Conservation (phyloP, 768 basidiomycete species). For the Botryobasidium botryosum region DNA sequence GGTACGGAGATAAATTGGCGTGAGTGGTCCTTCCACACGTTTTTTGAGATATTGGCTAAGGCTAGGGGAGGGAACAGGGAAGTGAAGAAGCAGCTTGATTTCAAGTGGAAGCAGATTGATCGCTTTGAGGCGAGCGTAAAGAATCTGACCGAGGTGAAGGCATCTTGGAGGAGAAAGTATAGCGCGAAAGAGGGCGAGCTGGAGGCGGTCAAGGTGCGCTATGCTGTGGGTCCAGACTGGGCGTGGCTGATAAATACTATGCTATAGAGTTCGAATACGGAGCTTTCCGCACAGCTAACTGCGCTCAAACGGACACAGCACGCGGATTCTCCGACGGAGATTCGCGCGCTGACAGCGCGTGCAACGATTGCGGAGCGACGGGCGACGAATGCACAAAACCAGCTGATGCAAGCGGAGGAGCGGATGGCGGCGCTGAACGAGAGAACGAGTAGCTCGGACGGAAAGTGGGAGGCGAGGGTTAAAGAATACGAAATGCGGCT, state of each 20-base stretch:
- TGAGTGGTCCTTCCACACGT: conserved; percentile 14
- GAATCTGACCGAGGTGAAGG: conserved; percentile 62
- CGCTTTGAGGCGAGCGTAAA: conserved; percentile 80
- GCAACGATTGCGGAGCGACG: conserved; percentile 76
- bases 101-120: conserved; percentile 82
- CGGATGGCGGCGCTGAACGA: conserved; percentile 57
- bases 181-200: conserved; percentile 77
- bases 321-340: conserved; percentile 40
- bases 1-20: conserved; percentile 51
- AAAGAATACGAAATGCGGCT: conserved; percentile 76
- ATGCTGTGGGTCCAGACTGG: not conserved
- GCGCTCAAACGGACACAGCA: conserved; percentile 39
- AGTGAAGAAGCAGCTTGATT: conserved; percentile 75
- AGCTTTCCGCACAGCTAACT: conserved; percentile 54
- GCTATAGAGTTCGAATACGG: conserved; percentile 48
- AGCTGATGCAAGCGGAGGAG: conserved; percentile 70
- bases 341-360: conserved; percentile 51
- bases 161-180: conserved; percentile 68
- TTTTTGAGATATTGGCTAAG: not conserved
- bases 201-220: conserved; percentile 61
- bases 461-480: conserved; percentile 90
- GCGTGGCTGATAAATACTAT: not conserved
- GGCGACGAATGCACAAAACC: conserved; percentile 71
- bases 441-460: conserved; percentile 54
- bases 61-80: conserved; percentile 21